These are phyloP conservation scores for Choanephora cucurbitarum DNA, from an alignment of 371 early-diverging fungal genomes.

Conservation along the genomic window DNA sequence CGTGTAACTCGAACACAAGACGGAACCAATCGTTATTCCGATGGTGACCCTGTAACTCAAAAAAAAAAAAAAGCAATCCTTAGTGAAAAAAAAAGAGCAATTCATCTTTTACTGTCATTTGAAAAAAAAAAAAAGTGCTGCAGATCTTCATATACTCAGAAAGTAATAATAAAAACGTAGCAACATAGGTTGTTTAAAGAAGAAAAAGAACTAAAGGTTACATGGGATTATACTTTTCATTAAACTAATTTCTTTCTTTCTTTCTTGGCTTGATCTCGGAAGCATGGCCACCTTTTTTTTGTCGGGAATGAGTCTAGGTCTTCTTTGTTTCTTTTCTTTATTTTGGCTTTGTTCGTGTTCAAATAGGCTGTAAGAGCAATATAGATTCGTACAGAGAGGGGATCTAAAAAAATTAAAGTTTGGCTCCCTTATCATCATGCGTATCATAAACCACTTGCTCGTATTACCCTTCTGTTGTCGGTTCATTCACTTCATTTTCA, in stretches of 20 bases:
- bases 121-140: constrained; percentile 10
- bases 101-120: constrained; percentile 2
- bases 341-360: too few relatives aligned
- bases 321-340: too few relatives aligned
- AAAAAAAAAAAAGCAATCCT: too few relatives aligned
- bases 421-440: background rate
- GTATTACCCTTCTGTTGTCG: background rate
- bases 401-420: background rate
- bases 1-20: constrained; percentile 13
- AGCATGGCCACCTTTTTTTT: too few relatives aligned
- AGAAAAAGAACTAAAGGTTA: too few relatives aligned
- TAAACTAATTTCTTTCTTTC: too few relatives aligned
- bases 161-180: constrained; percentile 9
- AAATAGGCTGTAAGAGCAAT: too few relatives aligned
- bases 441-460: background rate
- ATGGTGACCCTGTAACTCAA: constrained; percentile 9
- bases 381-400: too few relatives aligned
- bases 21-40: constrained; percentile 22
- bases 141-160: constrained; percentile 9
- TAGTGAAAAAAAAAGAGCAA: constrained; percentile 1
- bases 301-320: too few relatives aligned
- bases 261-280: too few relatives aligned
- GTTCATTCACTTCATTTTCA: background rate
- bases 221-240: too few relatives aligned
- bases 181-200: too few relatives aligned